phyloP scores from a whole-genome alignment of 257 asterid genomes.

The Voacanga thouarsii region DNA sequence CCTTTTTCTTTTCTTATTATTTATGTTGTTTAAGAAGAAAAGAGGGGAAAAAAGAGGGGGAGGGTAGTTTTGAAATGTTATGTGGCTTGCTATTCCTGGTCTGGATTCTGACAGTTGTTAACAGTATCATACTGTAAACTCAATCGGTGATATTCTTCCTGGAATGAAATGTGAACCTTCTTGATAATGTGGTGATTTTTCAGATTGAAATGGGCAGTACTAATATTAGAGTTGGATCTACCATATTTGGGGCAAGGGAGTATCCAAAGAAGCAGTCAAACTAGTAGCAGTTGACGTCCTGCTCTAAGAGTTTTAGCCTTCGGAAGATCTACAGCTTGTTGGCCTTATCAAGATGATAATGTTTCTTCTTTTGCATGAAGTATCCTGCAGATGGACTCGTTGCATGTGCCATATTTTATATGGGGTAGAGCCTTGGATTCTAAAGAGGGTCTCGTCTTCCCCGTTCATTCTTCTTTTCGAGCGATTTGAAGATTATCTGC shows the following conservation, averaged over 20 bases:
- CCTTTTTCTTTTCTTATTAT: background rate
- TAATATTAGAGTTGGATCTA: conserved; percentile 91
- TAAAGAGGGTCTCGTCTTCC: background rate
- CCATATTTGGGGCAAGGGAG: conserved; percentile 94
- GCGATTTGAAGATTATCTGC: no score
- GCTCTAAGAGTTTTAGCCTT: background rate
- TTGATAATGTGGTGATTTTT: conserved; percentile 24
- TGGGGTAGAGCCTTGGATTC: background rate
- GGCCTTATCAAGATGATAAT: background rate
- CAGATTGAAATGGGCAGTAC: conserved; percentile 98
- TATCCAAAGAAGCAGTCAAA: conserved; percentile 51
- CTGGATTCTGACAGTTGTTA: background rate
- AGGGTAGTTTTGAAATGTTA: no score
- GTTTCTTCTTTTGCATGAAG: background rate
- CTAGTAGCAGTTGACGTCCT: conserved; percentile 3
- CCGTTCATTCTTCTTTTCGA: background rate
- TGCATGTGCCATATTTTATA: background rate
- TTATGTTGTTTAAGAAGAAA: background rate
- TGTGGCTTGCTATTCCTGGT: background rate
- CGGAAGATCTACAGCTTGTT: background rate
- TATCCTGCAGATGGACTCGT: background rate
- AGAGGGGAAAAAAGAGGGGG: background rate
- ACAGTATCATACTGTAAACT: background rate
- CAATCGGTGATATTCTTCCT: background rate
- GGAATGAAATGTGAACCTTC: background rate